phyloP scores from a whole-genome alignment of 352 stramenopile species.

The Phytophthora tentaculata region DNA sequence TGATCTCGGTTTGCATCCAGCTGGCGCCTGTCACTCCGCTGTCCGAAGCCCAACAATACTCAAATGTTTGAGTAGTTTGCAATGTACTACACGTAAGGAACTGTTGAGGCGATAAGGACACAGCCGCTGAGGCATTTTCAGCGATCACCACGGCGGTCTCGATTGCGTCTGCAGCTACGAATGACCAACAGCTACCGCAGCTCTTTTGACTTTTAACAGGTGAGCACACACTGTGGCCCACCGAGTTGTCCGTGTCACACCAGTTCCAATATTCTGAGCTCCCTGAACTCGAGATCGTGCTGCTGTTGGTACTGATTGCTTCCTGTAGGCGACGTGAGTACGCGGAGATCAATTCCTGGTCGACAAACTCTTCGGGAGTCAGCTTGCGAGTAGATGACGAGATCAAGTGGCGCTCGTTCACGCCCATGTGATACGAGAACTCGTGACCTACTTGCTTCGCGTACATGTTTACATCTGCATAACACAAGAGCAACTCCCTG shows the following conservation, averaged over 20 bases:
- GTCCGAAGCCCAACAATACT: slow-evolving; percentile 77
- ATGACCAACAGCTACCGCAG: slow-evolving; percentile 85
- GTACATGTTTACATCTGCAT: slow-evolving; percentile 68
- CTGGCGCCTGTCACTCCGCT: slow-evolving; percentile 49
- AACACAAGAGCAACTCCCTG: neutral
- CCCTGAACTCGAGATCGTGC: slow-evolving; percentile 30
- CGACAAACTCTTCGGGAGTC: slow-evolving; percentile 60
- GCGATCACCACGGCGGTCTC: slow-evolving; percentile 80
- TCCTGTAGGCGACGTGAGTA: slow-evolving; percentile 35
- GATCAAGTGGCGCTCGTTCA: slow-evolving; percentile 68
- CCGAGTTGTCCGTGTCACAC: slow-evolving; percentile 69
- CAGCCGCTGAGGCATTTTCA: slow-evolving; percentile 55
- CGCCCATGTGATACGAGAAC: slow-evolving; percentile 77
- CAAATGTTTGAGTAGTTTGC: slow-evolving; percentile 73
- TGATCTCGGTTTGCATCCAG: slow-evolving; percentile 73
- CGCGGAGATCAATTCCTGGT: slow-evolving; percentile 54
- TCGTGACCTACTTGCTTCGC: slow-evolving; percentile 56
- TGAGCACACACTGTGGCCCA: slow-evolving; percentile 66
- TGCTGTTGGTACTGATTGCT: slow-evolving; percentile 31
- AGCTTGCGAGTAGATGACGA: slow-evolving; percentile 40
- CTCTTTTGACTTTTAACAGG: slow-evolving; percentile 83
- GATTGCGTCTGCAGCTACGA: slow-evolving; percentile 79
- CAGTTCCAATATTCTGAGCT: slow-evolving; percentile 64
- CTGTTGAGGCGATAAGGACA: slow-evolving; percentile 80
- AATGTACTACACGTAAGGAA: slow-evolving; percentile 75